phyloP scores from a whole-genome alignment of 2,329 filamentous ascomycete genomes.

The Juglanconis oblonga region DNA sequence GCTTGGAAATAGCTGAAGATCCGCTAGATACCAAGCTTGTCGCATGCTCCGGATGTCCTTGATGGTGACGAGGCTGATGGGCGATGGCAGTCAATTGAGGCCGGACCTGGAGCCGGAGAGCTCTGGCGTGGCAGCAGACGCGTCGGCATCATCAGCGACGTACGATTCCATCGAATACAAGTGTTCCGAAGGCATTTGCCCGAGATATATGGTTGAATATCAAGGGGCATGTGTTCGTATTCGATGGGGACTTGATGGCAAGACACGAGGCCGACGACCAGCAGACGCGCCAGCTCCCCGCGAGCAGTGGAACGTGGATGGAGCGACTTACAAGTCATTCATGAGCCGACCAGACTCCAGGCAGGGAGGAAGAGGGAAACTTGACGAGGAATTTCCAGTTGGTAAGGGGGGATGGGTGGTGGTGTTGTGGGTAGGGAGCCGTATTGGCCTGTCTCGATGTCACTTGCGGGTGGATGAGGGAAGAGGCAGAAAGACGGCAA shows the following conservation, averaged over 20 bases:
- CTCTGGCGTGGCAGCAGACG: conserved; percentile 22
- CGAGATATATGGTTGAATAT: conserved; percentile 29
- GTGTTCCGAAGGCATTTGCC: conserved; percentile 23
- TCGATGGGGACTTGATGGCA: conserved; percentile 36
- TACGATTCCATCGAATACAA: conserved; percentile 34
- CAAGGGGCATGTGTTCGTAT: conserved; percentile 31
- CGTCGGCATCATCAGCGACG: conserved; percentile 32
- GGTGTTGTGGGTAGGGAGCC: conserved; percentile 22
- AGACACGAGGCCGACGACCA: conserved; percentile 29
- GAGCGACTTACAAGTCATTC: conserved; percentile 51
- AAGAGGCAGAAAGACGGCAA: conserved; percentile 19
- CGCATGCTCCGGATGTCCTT: conserved; percentile 40
- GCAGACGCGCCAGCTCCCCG: conserved; percentile 22
- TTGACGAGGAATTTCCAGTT: conserved; percentile 7
- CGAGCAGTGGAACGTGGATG: conserved; percentile 25
- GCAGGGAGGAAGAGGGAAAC: conserved; percentile 27
- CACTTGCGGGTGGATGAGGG: conserved; percentile 29
- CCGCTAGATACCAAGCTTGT: conserved; percentile 36
- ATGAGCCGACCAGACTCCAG: conserved; percentile 42
- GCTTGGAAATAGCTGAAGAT: conserved; percentile 20
- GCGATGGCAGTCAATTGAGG: conserved; percentile 43
- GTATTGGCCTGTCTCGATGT: conserved; percentile 25
- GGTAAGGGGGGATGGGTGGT: conserved; percentile 8
- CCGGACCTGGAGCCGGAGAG: conserved; percentile 23
- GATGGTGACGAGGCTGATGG: conserved; percentile 49